Evolutionary conservation across 2,329 filamentous ascomycete species (phyloP), one percentile per base, ranked within the genome.

Genomic region (Pseudonectria buxi): DNA sequence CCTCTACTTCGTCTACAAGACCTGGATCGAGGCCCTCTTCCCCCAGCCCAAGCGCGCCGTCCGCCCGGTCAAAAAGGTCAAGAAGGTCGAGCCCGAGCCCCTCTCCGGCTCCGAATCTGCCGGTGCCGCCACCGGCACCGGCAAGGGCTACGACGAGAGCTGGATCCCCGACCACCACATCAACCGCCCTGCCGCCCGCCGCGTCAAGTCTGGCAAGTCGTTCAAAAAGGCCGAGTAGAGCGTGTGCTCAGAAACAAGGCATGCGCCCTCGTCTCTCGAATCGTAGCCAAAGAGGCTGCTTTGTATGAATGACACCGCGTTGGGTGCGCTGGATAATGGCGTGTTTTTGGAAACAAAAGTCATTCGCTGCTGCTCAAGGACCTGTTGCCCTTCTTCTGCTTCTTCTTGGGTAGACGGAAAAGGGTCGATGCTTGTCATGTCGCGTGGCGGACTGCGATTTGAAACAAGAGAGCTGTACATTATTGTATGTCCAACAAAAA

Each of bases 1-100:
- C 35, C 77, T 83, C 60, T 95, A 90, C 78, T 95, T 95, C 65
- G 87, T 95, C 68, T 98, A 98, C 78, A 92, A 83, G 71, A 94
- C 90, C 56, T 96, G 90, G 88, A 84, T 98, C 65, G 86, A 88
- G 55, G 82, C 88, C 11, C 84, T 98, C 59, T 95, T 96, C 74
- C 90, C 92, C 32, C 87, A 95, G 72, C 81, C 83, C 49, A 85
- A 87, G 70, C 78, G 80, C 69, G 68, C 74, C 18, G 18, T 9
- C 39, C 72, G 70, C 54, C 66, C 73, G 22, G 65, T 74, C 47
- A 75, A 72, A 56, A 78, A 79, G 58, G 62, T 63, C 51, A 86
- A 85, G 72, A 83, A 84, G 67, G 80, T 84, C 37, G 62, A 74
- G 34, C 73, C 69, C 42, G 69, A 72, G 51, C 67, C 73, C 26